Evolutionary conservation across 2,329 filamentous ascomycete species (phyloP), one percentile per base, ranked within the genome.

Genomic region (Cytospora piceae): DNA sequence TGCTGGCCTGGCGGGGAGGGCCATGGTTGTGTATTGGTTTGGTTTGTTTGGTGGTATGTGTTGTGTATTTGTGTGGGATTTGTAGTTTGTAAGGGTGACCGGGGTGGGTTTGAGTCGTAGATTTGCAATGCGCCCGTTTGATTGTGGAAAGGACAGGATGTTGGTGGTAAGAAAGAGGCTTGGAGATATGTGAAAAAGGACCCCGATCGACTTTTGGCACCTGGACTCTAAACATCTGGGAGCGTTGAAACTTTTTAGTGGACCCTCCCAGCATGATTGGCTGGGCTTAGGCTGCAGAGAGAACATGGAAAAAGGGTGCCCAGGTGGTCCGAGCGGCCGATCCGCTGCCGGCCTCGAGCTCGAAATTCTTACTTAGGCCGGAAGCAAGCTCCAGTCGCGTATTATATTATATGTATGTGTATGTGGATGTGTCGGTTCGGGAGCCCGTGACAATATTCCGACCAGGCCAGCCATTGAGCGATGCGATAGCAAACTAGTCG

Each of bases 1-100:
- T 68, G 34, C 11, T 37, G 79, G 76, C 46, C 67, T 66, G 54
- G 77, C 70, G 60, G 77, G 22, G 29, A 51, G 37, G 24, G 66
- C 46, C 70, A 68, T 71, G 54, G 42, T 42, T 58, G 27, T n/a
- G 32, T 60, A 3, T 29, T 29, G 46, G 29, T 55, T 52, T 22
- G 67, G 52, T 53, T 52, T 22, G 67, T 34, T 53, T 32, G 29
- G 27, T 34, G 14, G 32, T 52, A 34, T 17, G 29, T 24, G 5
- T 24, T 32, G 32, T 22, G 54, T 24, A 0, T 15, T n/a, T n/a
- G 2, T 27, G 29, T 31, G 24, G 51, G 37, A n/a, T 22, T 5
- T 54, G 9, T 20, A 7, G 12, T 7, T 1, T n/a, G n/a, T 3
- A 6, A 20, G 3, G 15, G 20, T 5, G 27, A 29, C 27, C 27